Base-by-base conservation (phyloP, 176 grass and related monocot genomes). In the Panicum miliaceum region DNA sequence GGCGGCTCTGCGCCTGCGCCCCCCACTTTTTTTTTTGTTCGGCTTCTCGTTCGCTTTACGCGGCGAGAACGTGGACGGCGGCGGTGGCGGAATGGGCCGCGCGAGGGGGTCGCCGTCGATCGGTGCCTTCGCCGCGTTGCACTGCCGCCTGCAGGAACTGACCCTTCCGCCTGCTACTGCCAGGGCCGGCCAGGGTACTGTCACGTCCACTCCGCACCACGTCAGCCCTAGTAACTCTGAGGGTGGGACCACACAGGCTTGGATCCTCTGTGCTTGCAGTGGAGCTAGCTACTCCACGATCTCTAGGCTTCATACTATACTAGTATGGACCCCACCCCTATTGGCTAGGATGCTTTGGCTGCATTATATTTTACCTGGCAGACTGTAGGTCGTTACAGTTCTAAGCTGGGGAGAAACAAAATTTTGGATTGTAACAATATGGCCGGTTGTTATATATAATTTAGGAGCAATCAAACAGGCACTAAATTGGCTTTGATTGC, bases 151-250 rank as follows among this genome's bases (percentile, higher is more conserved):
- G n/a, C 81, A 53, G 73, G 37, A 82, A 86, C 73, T 86, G 84
- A 47, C 72, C 12, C 57, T 82, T 82, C 36, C 65, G 46, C 65
- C 83, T 86, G 78, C 78, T 73, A n/a, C 64, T 77, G 77, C 69
- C 83, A 82, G 65, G 56, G 2, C 50, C 66, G 5, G 53, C 40
- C 66, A 83, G 72, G 72, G 26, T 58, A 36, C 25, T 19, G 73
- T 82, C 83, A 86, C 47, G 48, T 78, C 88, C 22, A 59, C 61
- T 78, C 78, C 37, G 37, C 61, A 82, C 56, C 58, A 82, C 72
- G 79, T 67, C 84, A 86, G 66, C 84, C 84, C 88, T 86, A 78
- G 15, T 73, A 64, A 77, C 37, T 16, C 80, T 80, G 1, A 56
- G 26, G 8, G 4, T 48, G 75, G 73, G 73, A 54, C 75, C 76